Conservation (phyloP, 225 moss, liverwort and hornwort genomes). For the Lunularia cruciata region DNA sequence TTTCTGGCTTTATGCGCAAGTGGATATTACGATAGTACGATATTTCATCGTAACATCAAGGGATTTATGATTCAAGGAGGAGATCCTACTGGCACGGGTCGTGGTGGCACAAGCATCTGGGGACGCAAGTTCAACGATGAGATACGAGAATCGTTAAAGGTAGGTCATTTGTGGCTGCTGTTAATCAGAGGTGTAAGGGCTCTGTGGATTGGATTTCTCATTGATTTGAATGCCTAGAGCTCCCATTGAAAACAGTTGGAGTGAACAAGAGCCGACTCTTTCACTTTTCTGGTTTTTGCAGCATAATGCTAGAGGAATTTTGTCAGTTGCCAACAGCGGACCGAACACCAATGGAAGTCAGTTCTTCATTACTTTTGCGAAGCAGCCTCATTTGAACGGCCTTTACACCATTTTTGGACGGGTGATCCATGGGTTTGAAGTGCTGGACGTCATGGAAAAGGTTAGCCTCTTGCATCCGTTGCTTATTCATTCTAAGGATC, state of each 20-base stretch:
- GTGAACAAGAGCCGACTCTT: no score
- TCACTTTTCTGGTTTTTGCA: conserved; percentile 38
- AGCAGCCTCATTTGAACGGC: conserved; percentile 95
- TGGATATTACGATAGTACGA: conserved; percentile 80
- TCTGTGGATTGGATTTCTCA: neutral
- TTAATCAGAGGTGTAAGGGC: neutral
- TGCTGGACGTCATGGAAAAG: conserved; percentile 99
- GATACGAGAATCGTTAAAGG: conserved; percentile 94
- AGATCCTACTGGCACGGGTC: conserved; percentile 91
- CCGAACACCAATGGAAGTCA: conserved; percentile 99
- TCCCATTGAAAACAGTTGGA: no score
- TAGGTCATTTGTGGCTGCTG: conserved; percentile 27
- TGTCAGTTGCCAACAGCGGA: conserved; percentile 98
- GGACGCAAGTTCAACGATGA: conserved; percentile 96
- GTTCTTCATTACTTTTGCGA: conserved; percentile 88
- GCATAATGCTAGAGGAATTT: conserved; percentile 93
- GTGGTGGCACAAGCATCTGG: conserved; percentile 97
- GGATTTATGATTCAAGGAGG: conserved; percentile 99
- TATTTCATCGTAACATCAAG: conserved; percentile 97
- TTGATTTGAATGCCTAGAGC: no score
- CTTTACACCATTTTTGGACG: conserved; percentile 95
- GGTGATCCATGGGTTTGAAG: conserved; percentile 96
- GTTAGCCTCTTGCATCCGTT: conserved; percentile 44
- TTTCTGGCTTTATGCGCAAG: conserved; percentile 85
- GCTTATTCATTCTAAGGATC: no score